Conservation (phyloP, 352 stramenopile genomes). For the Globisporangium acanthophoron region DNA sequence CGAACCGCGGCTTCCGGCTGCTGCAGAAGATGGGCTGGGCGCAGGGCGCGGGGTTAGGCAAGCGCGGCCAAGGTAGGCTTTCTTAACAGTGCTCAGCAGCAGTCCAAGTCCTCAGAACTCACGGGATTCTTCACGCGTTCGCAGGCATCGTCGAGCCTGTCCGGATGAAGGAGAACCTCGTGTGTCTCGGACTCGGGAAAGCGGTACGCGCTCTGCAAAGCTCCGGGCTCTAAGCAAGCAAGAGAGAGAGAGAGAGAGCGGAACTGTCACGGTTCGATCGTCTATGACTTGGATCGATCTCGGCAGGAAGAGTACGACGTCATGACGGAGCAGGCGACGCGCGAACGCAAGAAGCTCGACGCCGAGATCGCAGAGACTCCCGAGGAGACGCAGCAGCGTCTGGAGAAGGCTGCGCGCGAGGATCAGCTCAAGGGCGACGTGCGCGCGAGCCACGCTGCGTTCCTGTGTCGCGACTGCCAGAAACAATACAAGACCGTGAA, state of each 20-base stretch:
- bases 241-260: background rate
- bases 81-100: background rate
- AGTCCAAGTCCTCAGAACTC: background rate
- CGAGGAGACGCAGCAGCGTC: slow-evolving; percentile 21
- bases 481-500: slow-evolving; percentile 70
- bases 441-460: slow-evolving; percentile 39
- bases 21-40: slow-evolving; percentile 64
- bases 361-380: slow-evolving; percentile 41
- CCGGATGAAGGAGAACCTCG: slow-evolving; percentile 55
- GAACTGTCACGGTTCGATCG: slow-evolving; percentile 10
- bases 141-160: slow-evolving; percentile 54
- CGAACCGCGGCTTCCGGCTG: slow-evolving; percentile 55
- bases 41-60: slow-evolving; percentile 41
- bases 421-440: slow-evolving; percentile 27
- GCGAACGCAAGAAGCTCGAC: slow-evolving; percentile 41
- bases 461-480: slow-evolving; percentile 50
- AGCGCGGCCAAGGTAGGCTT: slow-evolving; percentile 31
- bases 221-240: too few species aligned
- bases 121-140: background rate
- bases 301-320: slow-evolving; percentile 49
- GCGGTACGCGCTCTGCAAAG: slow-evolving; percentile 13
- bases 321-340: slow-evolving; percentile 45
- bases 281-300: slow-evolving; percentile 4
- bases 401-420: slow-evolving; percentile 21
- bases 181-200: slow-evolving; percentile 58